Evolutionary conservation across 2,329 filamentous ascomycete genomes (phyloP), one percentile per base, ranked within the genome.

Genomic region (Ilyonectria sp.): DNA sequence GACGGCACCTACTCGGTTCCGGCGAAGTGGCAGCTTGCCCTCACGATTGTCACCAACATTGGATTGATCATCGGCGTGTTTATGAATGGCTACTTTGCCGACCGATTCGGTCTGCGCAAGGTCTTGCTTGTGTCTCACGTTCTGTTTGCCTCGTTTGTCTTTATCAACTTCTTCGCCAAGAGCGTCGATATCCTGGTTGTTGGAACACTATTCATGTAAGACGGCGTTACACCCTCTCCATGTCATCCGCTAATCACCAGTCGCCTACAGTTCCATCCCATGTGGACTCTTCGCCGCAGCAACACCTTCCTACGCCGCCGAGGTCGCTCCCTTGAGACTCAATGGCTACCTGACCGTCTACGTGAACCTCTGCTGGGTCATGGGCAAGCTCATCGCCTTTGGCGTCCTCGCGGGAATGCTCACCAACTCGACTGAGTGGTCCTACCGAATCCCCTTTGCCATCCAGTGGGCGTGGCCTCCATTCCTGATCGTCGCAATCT

Each of bases 71-170:
- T 74, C 11, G 72, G 74, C 5, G 54, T 68, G 17, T 65, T 71
- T 26, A 47, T 63, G 15, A 70, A 71, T 15, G 74, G 72, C 9
- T 70, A 58, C 35, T 49, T 65, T 17, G 57, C 70, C 8, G 70
- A 69, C 17, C 56, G 67, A 10, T 69, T 67, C 17, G 74, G 74
- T 11, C 65, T 65, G 26, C 62, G 86, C n/a, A 86, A 84, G 75
- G 88, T 86, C 11, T 84, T 91, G 71, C 84, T 90, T 35, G 80
- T 70, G 6, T 86, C 85, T 6, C 69, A 86, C 49, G 66, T 77
- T 4, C 40, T 69, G 70, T 66, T 82, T 35, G 56, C 63, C 7
- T 64, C 50, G 11, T 71, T 72, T 29, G 69, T 75, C 43, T 75
- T 75, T 52, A 60, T 74, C 29, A 50, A 58, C 2, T 75, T 75